These are phyloP conservation scores for Hypholoma sublateritium DNA, from an alignment of 768 basidiomycete species.

Conservation along the genomic window DNA sequence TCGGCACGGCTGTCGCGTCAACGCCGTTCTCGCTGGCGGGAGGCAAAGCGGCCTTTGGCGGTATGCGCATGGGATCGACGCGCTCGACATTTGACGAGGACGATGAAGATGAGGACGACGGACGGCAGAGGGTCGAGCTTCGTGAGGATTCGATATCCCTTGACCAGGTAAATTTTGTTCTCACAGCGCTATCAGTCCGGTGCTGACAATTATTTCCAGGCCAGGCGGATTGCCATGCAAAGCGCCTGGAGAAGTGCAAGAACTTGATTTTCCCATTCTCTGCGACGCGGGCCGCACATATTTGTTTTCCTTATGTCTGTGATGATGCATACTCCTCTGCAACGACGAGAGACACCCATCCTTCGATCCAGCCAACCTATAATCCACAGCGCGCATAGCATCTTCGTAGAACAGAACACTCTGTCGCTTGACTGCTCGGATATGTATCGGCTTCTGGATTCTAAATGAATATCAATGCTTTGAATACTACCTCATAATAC, in stretches of 20 bases:
- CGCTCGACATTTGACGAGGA: conserved; percentile 46
- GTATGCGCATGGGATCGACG: conserved; percentile 50
- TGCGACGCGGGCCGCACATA: not conserved
- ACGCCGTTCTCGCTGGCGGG: conserved; percentile 79
- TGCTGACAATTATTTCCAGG: conserved; percentile 38
- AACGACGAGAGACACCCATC: not conserved
- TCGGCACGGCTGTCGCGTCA: conserved; percentile 79
- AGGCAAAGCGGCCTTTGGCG: conserved; percentile 83
- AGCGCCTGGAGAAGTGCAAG: conserved; percentile 82
- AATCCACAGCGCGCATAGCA: not conserved
- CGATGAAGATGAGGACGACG: conserved; percentile 75
- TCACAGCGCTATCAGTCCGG: not conserved
- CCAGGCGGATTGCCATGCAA: conserved; percentile 83
- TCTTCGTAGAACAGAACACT: conserved; percentile 2
- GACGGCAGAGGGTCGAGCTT: conserved; percentile 73
- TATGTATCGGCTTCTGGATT: not conserved
- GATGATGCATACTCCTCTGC: not conserved
- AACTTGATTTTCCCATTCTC: conserved; percentile 32
- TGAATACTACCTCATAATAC: not conserved
- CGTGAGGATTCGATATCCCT: conserved; percentile 85
- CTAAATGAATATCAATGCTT: not conserved
- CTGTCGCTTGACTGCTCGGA: not conserved
- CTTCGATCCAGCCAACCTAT: not conserved
- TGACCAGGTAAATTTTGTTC: conserved; percentile 69
- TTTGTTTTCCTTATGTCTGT: not conserved